Evolutionary conservation across 2,329 filamentous ascomycete species (phyloP).

Genomic region (Penicillium sp.): DNA sequence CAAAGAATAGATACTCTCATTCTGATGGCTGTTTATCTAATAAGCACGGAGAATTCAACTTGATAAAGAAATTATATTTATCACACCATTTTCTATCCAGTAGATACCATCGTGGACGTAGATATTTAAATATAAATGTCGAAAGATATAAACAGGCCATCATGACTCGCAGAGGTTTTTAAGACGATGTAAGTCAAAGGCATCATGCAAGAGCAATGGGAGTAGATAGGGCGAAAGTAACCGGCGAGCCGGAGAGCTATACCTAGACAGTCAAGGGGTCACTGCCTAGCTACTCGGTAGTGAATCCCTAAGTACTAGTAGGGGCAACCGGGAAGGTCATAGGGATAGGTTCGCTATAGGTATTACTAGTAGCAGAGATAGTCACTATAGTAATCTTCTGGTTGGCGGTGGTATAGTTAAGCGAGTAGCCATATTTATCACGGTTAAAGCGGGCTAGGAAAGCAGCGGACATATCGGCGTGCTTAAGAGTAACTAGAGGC

Average conservation of each 20-base stretch:
- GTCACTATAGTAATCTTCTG: slow-evolving; percentile 50
- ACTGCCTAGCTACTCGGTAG: slow-evolving; percentile 52
- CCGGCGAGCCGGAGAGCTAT: slow-evolving; percentile 42
- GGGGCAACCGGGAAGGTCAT: slow-evolving; percentile 51
- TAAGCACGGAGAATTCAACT: background rate
- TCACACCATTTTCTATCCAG: background rate
- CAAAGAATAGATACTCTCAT: too few relatives aligned
- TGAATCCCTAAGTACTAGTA: slow-evolving; percentile 43
- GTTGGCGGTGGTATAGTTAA: slow-evolving; percentile 45
- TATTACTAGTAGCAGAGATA: slow-evolving; percentile 48
- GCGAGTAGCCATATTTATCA: slow-evolving; percentile 50
- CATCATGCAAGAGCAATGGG: slow-evolving; percentile 33
- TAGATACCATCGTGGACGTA: background rate
- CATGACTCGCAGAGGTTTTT: background rate
- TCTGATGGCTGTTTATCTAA: too few relatives aligned
- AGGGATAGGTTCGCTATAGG: slow-evolving; percentile 50
- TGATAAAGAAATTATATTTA: background rate
- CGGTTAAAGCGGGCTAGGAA: slow-evolving; percentile 54
- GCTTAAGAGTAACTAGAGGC: slow-evolving; percentile 54
- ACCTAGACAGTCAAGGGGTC: slow-evolving; percentile 53
- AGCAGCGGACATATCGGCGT: slow-evolving; percentile 50
- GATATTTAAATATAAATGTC: background rate
- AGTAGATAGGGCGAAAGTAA: slow-evolving; percentile 44
- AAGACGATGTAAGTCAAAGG: background rate
- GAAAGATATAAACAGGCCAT: too few relatives aligned